Percentiles rank a stretch among this genome's conserved stretches.
These are phyloP conservation scores for Pulveroboletus sp. DNA, from an alignment of 768 basidiomycete species.

Conservation along the genomic window DNA sequence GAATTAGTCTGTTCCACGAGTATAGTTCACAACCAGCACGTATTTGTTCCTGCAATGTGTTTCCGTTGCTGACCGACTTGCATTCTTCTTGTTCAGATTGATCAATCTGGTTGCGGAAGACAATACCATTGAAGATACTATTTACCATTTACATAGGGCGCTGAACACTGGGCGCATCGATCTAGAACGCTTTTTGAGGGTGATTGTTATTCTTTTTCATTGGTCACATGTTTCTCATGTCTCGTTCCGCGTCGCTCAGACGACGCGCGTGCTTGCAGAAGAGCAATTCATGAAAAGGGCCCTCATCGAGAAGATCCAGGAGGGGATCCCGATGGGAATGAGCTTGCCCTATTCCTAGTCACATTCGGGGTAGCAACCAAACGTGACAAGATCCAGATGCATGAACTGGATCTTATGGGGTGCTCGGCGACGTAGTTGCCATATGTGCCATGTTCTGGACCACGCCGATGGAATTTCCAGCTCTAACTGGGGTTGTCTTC, in stretches of 20 bases:
- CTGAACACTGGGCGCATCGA: constrained; percentile 89
- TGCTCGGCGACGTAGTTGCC: constrained; percentile 37
- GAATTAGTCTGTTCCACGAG: constrained; percentile 94
- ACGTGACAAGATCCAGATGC: constrained; percentile 23
- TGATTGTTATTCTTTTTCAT: constrained; percentile 38
- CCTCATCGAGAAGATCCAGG: constrained; percentile 84
- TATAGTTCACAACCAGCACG: constrained; percentile 94
- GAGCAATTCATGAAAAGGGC: constrained; percentile 98
- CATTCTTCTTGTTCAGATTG: constrained; percentile 50
- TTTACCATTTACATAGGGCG: constrained; percentile 93
- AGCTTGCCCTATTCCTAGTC: constrained; percentile 38
- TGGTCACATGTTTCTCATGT: constrained; percentile 14
- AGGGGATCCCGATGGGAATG: constrained; percentile 50
- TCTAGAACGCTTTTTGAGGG: constrained; percentile 90
- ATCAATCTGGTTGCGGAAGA: constrained; percentile 99
- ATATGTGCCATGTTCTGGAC: constrained; percentile 34
- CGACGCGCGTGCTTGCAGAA: constrained; percentile 81
- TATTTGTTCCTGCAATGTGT: neutral
- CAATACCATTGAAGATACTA: constrained; percentile 96
- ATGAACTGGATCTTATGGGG: constrained; percentile 25
- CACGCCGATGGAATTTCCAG: constrained; percentile 17
- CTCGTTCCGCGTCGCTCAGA: constrained; percentile 40
- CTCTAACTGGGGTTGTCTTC: constrained; percentile 23
- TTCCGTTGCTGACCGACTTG: constrained; percentile 15
- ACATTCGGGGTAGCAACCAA: constrained; percentile 33